phyloP scores from a whole-genome alignment of 768 basidiomycete species.

The Termitomyces sp. region DNA sequence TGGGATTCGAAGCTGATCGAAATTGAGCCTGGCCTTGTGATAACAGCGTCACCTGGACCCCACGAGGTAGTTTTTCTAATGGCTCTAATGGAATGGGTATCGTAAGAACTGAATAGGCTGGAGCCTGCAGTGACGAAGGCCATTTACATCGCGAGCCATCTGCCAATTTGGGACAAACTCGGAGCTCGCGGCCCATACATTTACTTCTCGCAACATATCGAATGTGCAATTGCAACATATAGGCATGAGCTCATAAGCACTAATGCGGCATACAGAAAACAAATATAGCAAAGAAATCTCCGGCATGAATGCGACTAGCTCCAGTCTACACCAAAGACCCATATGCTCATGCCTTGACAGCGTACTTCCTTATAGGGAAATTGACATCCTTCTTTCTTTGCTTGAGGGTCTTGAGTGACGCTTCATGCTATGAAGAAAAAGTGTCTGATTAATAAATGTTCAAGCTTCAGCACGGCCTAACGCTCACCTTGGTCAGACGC shows the following conservation, averaged over 20 bases:
- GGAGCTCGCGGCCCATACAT: no score
- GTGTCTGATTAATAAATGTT: neutral
- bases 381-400: slow-evolving; percentile 93
- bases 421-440: slow-evolving; percentile 61
- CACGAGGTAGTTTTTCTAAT: neutral
- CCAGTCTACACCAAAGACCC: slow-evolving; percentile 9
- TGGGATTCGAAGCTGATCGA: slow-evolving; percentile 12
- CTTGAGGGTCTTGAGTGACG: slow-evolving; percentile 82
- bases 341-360: slow-evolving; percentile 78
- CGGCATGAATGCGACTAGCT: slow-evolving; percentile 12
- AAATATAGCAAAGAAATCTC: slow-evolving; percentile 16
- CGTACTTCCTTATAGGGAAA: slow-evolving; percentile 93
- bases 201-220: neutral
- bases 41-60: neutral
- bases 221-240: slow-evolving; percentile 2
- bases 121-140: neutral
- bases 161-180: neutral
- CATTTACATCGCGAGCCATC: neutral
- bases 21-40: neutral
- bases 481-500: slow-evolving; percentile 81
- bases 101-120: neutral
- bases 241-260: slow-evolving; percentile 13
- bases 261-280: slow-evolving; percentile 21
- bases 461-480: neutral
- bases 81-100: neutral